Conservation (phyloP, 2,329 filamentous ascomycete species). For the Fusarium sororula region DNA sequence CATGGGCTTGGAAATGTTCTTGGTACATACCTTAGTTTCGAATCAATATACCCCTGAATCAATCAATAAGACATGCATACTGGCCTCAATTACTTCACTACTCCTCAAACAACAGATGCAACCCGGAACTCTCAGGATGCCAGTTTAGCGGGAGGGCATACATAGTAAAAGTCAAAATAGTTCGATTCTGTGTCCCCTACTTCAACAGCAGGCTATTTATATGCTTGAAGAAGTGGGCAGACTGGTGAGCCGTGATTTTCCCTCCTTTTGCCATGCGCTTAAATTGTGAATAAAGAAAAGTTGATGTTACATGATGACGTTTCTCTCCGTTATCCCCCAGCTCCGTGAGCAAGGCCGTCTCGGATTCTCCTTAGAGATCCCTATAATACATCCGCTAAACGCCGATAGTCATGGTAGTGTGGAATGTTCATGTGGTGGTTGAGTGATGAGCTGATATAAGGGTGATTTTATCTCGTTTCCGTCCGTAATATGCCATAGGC, state of each 20-base stretch:
- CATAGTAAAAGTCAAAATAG: conserved; percentile 1
- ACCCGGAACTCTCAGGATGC: background rate
- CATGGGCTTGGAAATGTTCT: background rate
- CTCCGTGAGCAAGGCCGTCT: conserved; percentile 23
- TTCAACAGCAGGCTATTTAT: conserved; percentile 5
- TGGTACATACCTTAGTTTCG: background rate
- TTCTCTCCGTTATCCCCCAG: conserved; percentile 4
- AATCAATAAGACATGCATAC: background rate
- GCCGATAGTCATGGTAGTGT: conserved; percentile 40
- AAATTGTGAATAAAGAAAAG: conserved; percentile 14
- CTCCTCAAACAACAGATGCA: background rate
- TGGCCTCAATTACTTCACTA: background rate
- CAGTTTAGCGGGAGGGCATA: background rate
- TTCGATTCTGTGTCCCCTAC: conserved; percentile 22
- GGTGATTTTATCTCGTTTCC: background rate
- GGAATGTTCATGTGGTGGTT: conserved; percentile 28
- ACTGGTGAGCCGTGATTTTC: conserved; percentile 13
- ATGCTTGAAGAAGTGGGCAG: background rate
- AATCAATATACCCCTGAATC: conserved; percentile 20
- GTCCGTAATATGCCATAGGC: background rate
- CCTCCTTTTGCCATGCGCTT: conserved; percentile 28
- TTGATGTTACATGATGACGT: conserved; percentile 39
- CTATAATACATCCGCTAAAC: conserved; percentile 46
- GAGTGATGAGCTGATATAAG: conserved; percentile 27
- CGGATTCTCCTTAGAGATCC: conserved; percentile 25